phyloP scores from a whole-genome alignment of 2,329 filamentous ascomycete species.

The Achaetomium macrosporum region DNA sequence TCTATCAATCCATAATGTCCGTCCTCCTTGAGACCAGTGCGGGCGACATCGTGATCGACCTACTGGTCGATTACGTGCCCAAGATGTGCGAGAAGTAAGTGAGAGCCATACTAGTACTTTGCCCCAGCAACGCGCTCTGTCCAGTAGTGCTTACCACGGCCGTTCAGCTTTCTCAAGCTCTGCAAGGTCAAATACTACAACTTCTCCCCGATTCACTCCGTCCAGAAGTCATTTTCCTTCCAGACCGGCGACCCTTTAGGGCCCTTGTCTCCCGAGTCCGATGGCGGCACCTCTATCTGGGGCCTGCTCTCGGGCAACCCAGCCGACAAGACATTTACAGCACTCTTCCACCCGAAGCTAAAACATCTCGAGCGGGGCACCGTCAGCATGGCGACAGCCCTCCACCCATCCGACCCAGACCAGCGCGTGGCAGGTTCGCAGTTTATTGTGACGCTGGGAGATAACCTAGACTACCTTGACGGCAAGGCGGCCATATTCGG shows the following conservation, averaged over 20 bases:
- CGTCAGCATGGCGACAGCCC: conserved; percentile 94
- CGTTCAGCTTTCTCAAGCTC: conserved; percentile 86
- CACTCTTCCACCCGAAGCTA: conserved; percentile 79
- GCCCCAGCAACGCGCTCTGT: neutral
- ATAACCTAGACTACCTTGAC: conserved; percentile 84
- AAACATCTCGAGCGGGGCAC: conserved; percentile 87
- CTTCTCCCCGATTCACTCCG: conserved; percentile 83
- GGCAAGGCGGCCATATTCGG: conserved; percentile 94
- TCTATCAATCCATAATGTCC: conserved; percentile 57
- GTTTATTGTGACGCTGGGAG: conserved; percentile 87
- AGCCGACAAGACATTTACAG: conserved; percentile 69
- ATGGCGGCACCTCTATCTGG: conserved; percentile 94
- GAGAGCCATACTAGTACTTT: neutral
- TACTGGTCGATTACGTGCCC: conserved; percentile 82
- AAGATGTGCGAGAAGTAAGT: conserved; percentile 86
- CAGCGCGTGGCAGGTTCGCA: conserved; percentile 80
- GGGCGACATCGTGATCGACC: conserved; percentile 91
- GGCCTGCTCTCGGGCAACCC: conserved; percentile 64
- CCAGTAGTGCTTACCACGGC: conserved; percentile 42
- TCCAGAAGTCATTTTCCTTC: conserved; percentile 94
- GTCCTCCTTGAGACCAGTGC: conserved; percentile 88
- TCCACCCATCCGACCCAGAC: conserved; percentile 69
- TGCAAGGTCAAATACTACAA: conserved; percentile 99
- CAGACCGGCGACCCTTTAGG: conserved; percentile 93
- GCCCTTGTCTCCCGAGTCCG: conserved; percentile 73